Percentiles rank a stretch among this genome's conserved stretches.
Conservation (phyloP, 1,139 yeast species). For the Pichia sp. region DNA sequence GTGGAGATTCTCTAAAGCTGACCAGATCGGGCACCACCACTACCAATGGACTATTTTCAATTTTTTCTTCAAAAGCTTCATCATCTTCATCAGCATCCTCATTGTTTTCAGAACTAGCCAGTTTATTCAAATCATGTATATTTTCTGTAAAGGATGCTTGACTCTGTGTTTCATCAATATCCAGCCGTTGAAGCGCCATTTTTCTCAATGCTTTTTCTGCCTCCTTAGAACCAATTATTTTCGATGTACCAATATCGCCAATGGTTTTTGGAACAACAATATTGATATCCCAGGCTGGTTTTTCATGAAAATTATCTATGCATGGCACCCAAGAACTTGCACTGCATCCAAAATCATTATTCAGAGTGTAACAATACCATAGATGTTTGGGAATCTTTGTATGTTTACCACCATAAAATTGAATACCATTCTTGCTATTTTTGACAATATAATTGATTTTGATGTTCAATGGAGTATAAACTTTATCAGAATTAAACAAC, state of each 20-base stretch:
- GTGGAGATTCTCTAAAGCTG: slow-evolving; percentile 45
- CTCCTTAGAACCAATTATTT: slow-evolving; percentile 29
- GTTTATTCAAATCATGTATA: slow-evolving; percentile 8
- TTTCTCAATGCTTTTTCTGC: slow-evolving; percentile 27
- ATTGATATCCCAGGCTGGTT: slow-evolving; percentile 89
- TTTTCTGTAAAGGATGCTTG: too few species aligned
- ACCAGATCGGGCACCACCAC: slow-evolving; percentile 76
- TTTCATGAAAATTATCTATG: slow-evolving; percentile 80
- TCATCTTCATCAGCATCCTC: slow-evolving; percentile 27
- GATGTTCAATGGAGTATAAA: slow-evolving; percentile 67
- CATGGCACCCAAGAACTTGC: slow-evolving; percentile 98
- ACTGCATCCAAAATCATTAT: slow-evolving; percentile 72
- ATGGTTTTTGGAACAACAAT: slow-evolving; percentile 76
- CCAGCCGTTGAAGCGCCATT: slow-evolving; percentile 33
- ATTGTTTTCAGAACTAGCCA: slow-evolving; percentile 3
- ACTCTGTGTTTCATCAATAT: neutral
- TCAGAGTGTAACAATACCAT: slow-evolving; percentile 88
- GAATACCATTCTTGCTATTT: slow-evolving; percentile 71
- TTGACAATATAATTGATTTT: slow-evolving; percentile 60
- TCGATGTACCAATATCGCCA: slow-evolving; percentile 51
- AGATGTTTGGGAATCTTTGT: slow-evolving; percentile 32
- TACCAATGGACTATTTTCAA: slow-evolving; percentile 40
- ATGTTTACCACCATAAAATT: slow-evolving; percentile 52
- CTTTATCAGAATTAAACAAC: slow-evolving; percentile 33
- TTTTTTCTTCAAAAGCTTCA: slow-evolving; percentile 30